phyloP scores from a whole-genome alignment of 1,139 yeast species.

The Hemisphaericaspora lyxosophila region DNA sequence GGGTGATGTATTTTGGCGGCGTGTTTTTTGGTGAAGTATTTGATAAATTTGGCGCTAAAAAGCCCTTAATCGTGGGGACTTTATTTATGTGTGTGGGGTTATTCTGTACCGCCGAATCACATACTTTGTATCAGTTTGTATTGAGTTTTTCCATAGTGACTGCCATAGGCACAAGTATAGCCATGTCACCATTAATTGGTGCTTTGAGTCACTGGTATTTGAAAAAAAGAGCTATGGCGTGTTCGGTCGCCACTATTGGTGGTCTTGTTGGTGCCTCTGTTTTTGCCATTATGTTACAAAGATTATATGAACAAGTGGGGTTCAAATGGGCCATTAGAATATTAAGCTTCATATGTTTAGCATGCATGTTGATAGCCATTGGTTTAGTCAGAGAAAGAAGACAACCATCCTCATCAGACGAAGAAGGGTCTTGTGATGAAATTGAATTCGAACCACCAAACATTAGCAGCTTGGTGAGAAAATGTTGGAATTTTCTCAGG shows the following conservation, averaged over 20 bases:
- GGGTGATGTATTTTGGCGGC: constrained; percentile 57
- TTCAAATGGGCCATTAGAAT: constrained; percentile 63
- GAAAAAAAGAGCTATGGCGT: constrained; percentile 53
- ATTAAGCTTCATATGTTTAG: constrained; percentile 50
- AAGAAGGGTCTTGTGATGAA: not conserved
- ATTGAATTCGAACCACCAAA: not conserved
- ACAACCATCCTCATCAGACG: not conserved
- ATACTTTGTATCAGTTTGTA: constrained; percentile 56
- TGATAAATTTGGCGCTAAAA: constrained; percentile 54
- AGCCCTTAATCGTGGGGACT: constrained; percentile 48
- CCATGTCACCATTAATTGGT: constrained; percentile 60
- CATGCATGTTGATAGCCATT: constrained; percentile 37
- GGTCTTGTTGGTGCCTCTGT: constrained; percentile 64
- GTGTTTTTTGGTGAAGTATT: constrained; percentile 62
- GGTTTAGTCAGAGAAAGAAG: constrained; percentile 46
- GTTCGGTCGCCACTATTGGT: constrained; percentile 59
- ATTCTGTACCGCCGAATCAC: constrained; percentile 53
- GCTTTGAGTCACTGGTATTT: constrained; percentile 64
- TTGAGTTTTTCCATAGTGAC: constrained; percentile 55
- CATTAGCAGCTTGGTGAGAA: not conserved
- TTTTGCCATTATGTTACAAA: constrained; percentile 55
- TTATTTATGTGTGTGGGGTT: constrained; percentile 48
- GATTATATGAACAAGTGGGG: constrained; percentile 47
- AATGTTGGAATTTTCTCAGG: constrained; percentile 18
- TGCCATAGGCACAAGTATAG: constrained; percentile 57